These are phyloP conservation scores for Neofusicoccum laricinum DNA, from an alignment of 2,329 filamentous ascomycete genomes.

Conservation along the genomic window DNA sequence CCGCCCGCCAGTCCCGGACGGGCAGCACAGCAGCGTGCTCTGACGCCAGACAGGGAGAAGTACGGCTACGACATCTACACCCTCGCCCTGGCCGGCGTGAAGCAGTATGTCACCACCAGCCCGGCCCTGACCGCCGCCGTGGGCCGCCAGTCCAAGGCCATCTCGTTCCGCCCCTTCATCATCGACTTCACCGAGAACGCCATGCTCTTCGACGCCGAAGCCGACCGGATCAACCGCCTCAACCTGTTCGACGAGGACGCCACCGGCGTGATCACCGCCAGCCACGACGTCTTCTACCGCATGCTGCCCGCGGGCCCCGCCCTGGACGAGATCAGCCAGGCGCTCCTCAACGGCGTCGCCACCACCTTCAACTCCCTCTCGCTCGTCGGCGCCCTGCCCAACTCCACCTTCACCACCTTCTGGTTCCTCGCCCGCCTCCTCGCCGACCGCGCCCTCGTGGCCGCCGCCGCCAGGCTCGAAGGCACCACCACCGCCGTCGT, in stretches of 20 bases:
- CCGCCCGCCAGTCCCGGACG: too few relatives aligned
- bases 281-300: conserved; percentile 10
- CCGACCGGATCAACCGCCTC: not conserved
- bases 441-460: conserved; percentile 38
- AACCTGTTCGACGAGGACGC: conserved; percentile 1
- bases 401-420: conserved; percentile 44
- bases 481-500: conserved; percentile 24
- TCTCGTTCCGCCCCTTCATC: conserved; percentile 45
- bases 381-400: conserved; percentile 38
- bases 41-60: conserved; percentile 19
- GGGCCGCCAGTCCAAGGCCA: conserved; percentile 38
- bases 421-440: conserved; percentile 47
- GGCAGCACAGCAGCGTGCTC: not conserved
- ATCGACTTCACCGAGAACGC: conserved; percentile 38
- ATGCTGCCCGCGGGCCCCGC: not conserved
- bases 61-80: conserved; percentile 39
- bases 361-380: not conserved
- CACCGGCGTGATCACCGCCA: not conserved
- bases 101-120: conserved; percentile 46
- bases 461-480: conserved; percentile 25
- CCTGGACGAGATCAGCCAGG: not conserved
- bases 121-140: conserved; percentile 40
- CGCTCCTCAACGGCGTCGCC: not conserved
- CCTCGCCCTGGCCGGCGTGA: conserved; percentile 43
- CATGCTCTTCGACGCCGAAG: conserved; percentile 34